Percentiles rank a stretch among this genome's conserved stretches.
Evolutionary conservation across 2,329 filamentous ascomycete genomes (phyloP).

Genomic region (Fusarium heterosporum): DNA sequence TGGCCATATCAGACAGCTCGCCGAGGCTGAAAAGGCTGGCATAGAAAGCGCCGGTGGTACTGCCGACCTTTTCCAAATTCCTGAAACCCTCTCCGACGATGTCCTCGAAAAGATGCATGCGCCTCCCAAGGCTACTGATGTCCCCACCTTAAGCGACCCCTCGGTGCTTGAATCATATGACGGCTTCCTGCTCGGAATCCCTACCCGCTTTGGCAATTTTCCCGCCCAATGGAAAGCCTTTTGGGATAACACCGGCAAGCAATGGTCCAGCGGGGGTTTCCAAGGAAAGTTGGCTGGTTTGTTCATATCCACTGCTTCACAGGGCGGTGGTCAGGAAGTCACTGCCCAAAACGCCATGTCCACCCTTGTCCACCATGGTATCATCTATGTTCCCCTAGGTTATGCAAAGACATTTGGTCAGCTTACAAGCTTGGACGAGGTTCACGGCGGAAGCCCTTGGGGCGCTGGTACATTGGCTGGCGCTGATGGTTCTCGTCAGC

Average conservation of each 20-base stretch:
- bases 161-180: constrained; percentile 79
- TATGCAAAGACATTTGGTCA: constrained; percentile 83
- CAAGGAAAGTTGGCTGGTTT: constrained; percentile 91
- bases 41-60: constrained; percentile 87
- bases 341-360: constrained; percentile 85
- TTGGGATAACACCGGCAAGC: constrained; percentile 89
- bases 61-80: constrained; percentile 86
- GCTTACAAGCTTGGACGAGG: constrained; percentile 78
- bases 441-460: constrained; percentile 91
- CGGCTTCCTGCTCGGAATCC: constrained; percentile 91
- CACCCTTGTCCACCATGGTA: constrained; percentile 91
- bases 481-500: constrained; percentile 85
- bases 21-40: constrained; percentile 90
- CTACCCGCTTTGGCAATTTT: constrained; percentile 97
- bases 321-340: constrained; percentile 92
- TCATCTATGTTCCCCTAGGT: constrained; percentile 95
- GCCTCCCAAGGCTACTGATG: constrained; percentile 75
- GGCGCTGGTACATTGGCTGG: constrained; percentile 90
- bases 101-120: constrained; percentile 93
- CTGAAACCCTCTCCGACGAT: constrained; percentile 87
- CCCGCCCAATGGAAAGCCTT: constrained; percentile 94
- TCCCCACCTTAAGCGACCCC: constrained; percentile 72
- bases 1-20: constrained; percentile 86
- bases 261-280: constrained; percentile 83
- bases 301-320: constrained; percentile 86